Conservation (phyloP, 2,329 filamentous ascomycete genomes). For the Endocalyx cinctus region DNA sequence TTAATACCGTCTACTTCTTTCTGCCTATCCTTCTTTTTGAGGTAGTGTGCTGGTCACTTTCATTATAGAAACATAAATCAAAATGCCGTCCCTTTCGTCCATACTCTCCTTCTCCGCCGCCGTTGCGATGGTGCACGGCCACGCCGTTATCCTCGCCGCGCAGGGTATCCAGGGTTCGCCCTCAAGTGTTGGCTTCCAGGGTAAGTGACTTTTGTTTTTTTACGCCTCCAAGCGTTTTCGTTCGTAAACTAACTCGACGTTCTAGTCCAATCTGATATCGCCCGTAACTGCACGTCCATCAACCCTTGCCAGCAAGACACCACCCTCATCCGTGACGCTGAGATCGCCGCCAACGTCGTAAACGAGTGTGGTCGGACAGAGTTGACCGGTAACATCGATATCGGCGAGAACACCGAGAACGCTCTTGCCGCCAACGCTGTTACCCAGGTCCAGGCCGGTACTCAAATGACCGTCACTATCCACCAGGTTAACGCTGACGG, state of each 20-base stretch:
- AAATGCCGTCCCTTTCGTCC: constrained; percentile 32
- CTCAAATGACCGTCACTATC: constrained; percentile 40
- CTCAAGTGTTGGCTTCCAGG: constrained; percentile 44
- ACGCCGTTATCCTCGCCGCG: constrained; percentile 43
- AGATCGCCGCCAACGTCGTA: constrained; percentile 47
- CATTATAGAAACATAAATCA: constrained; percentile 20
- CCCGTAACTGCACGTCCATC: constrained; percentile 59
- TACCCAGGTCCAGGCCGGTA: constrained; percentile 45
- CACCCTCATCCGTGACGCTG: constrained; percentile 57
- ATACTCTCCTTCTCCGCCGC: constrained; percentile 30
- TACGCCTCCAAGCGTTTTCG: too few species aligned
- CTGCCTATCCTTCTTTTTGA: constrained; percentile 22
- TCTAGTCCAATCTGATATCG: constrained; percentile 48
- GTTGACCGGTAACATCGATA: constrained; percentile 56
- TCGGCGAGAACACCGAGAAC: constrained; percentile 51
- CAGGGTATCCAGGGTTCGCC: constrained; percentile 43
- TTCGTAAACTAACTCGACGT: too few species aligned
- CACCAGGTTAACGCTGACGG: constrained; percentile 51
- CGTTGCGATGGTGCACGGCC: constrained; percentile 33
- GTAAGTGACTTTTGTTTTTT: constrained; percentile 26
- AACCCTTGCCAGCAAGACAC: constrained; percentile 63
- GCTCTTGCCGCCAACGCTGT: constrained; percentile 40
- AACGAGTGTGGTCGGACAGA: constrained; percentile 61
- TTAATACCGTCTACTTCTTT: too few species aligned
- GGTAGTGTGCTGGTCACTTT: constrained; percentile 27